Base-by-base conservation (phyloP, 2,329 filamentous ascomycete genomes). In the Arthroderma sp. region DNA sequence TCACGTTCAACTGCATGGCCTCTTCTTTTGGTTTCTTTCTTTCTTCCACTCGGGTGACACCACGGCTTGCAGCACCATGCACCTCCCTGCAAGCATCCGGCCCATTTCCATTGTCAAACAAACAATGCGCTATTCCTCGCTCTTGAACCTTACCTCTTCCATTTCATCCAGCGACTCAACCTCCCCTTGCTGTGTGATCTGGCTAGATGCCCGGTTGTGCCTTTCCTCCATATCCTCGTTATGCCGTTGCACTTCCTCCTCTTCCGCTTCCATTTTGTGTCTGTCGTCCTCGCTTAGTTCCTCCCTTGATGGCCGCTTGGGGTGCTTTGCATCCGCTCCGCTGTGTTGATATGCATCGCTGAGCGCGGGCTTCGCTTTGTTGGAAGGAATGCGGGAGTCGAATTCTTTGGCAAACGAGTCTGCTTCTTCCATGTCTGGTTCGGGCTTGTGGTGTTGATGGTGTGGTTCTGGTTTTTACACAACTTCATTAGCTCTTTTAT, bases 281-380 rank as follows among this genome's bases (percentile, higher is more conserved):
- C 28, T 17, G 19, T 61, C 60, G 6, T 63, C 61, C 1, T 56
- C 56, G 17, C 47, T 57, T 37, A 61, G 35, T n/a, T 63, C 58
- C 19, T 60, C 55, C 23, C 58, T 60, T 11, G 54, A 23, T 41
- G 56, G 59, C 23, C 56, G 54, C 17, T 58, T 59, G 4, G 61
- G 61, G 25, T 62, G 61, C 17, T 61, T 56, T 19, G 39, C 37
- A 47, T 62, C 61, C 1, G 25, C 25, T 39, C 61, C 61, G 31
- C 59, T 60, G 47, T 61, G 61, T 54, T 61, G 61, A 38, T 60
- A 62, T 59, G 56, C 58, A 11, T 62, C 61, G 38, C 56, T 56
- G 31, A 61, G 60, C 5, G 60, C 56, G 8, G 60, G 57, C 15
- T 54, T 61, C 37, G 61, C 59, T 37, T 61, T 57, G 59, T 63